A percentile compares a stretch with the other conserved stretches of the same genome.
Conservation (phyloP, 2,329 filamentous ascomycete genomes). For the Xylariaceae sp. region DNA sequence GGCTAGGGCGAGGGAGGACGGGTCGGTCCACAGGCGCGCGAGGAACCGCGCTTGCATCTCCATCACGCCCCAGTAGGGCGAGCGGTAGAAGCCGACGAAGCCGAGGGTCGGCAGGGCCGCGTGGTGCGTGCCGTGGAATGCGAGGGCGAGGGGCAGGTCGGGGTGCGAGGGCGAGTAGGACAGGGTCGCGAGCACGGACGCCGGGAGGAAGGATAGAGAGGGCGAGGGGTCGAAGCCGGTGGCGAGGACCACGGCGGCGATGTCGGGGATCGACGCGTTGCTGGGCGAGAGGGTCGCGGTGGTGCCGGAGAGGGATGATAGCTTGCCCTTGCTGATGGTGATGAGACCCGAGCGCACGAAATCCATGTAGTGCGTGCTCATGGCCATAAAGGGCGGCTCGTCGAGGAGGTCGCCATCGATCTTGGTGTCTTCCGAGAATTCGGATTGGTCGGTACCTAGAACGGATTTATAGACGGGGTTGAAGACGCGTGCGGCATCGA, state of each 20-base stretch:
- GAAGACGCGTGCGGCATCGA: slow-evolving; percentile 56
- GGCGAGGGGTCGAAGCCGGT: slow-evolving; percentile 72
- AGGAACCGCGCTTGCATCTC: slow-evolving; percentile 81
- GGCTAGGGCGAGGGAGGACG: slow-evolving; percentile 27
- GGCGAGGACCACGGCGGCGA: slow-evolving; percentile 72
- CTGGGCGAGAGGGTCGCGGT: slow-evolving; percentile 39
- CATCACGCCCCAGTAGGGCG: slow-evolving; percentile 85
- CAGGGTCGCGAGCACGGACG: slow-evolving; percentile 57
- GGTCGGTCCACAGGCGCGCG: slow-evolving; percentile 58
- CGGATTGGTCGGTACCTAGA: slow-evolving; percentile 58
- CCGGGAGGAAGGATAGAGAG: slow-evolving; percentile 66
- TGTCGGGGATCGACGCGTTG: slow-evolving; percentile 48
- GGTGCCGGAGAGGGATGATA: slow-evolving; percentile 41
- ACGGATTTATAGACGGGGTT: slow-evolving; percentile 54
- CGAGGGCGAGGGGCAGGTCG: slow-evolving; percentile 66
- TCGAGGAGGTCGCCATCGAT: slow-evolving; percentile 45
- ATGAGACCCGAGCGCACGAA: slow-evolving; percentile 71
- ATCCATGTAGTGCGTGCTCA: slow-evolving; percentile 73
- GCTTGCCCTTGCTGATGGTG: slow-evolving; percentile 51
- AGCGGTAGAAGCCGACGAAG: slow-evolving; percentile 83
- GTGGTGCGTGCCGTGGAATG: slow-evolving; percentile 68
- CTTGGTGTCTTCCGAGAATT: slow-evolving; percentile 48
- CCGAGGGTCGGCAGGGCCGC: slow-evolving; percentile 65
- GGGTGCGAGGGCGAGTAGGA: slow-evolving; percentile 57
- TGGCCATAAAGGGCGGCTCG: slow-evolving; percentile 66